Base-by-base conservation (phyloP, 2,329 filamentous ascomycete genomes). In the Ustulina deusta region DNA sequence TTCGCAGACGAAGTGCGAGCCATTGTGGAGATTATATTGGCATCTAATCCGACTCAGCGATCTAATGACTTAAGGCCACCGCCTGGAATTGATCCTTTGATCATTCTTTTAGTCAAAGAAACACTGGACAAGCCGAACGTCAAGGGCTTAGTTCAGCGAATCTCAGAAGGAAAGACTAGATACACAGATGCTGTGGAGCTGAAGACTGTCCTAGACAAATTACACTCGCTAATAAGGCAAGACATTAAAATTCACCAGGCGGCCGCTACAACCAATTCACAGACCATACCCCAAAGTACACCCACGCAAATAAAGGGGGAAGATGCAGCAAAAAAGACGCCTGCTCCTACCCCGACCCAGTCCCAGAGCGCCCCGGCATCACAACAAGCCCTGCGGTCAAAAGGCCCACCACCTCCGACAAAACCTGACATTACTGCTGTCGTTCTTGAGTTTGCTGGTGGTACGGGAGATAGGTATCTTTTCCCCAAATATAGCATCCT, bases 401-500 rank as follows among this genome's bases (percentile, higher is more conserved):
- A 89, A 72, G 88, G 87, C 0, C 87, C 87, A 1, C 83, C 85
- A 1, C 84, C 84, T 20, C 75, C 78, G 1, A 77, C 79, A 11
- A 89, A 87, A 72, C 86, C 86, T 29, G 90, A 90, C 63, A 85
- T 90, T 49, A 85, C 88, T 1, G 89, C 89, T n/a, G 83, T 92
- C 15, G 87, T 91, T 0, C 87, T 93, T 68, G 90, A 93, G 72
- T 93, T 93, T 77, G 78, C 82, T 5, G 86, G 86, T 54, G 89
- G 89, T 38, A 88, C 83, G 2, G 91, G 91, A 52, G 92, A 95
- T 77, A 87, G 92, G 29, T 94, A 92, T 76, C 81, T 93, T 55
- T 94, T 96, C 70, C 93, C 93, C 1, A 92, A 90, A 72, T 91
- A 92, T 76, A 92, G 90, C 78, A 90, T 95, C 38, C 78, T 95